These are phyloP conservation scores for Rhododendron vialii DNA, from an alignment of 148 eudicot species.

Conservation along the genomic window DNA sequence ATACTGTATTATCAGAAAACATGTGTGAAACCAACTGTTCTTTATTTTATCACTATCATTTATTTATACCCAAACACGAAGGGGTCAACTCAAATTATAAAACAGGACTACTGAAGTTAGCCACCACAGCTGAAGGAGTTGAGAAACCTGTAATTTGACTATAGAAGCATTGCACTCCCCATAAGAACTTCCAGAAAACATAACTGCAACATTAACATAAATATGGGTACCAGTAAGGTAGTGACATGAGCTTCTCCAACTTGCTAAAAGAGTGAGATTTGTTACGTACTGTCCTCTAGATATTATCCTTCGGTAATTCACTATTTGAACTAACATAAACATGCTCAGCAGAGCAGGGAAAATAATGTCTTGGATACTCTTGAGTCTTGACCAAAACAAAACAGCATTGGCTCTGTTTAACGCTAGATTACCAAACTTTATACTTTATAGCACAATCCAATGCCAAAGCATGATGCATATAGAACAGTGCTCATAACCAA, in stretches of 20 bases:
- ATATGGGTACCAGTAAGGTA: background rate
- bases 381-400: background rate
- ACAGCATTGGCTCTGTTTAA: background rate
- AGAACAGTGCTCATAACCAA: background rate
- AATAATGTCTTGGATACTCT: background rate
- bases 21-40: background rate
- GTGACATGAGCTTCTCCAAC: background rate
- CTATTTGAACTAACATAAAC: background rate
- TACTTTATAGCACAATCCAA: background rate
- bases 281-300: background rate
- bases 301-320: background rate
- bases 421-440: background rate
- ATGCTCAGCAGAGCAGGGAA: background rate
- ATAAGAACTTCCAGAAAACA: background rate
- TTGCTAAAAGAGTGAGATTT: background rate
- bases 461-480: background rate
- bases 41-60: background rate
- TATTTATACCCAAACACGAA: background rate
- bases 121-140: background rate
- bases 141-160: background rate
- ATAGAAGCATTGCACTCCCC: background rate
- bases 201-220: background rate
- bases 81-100: background rate
- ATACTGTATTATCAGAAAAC: background rate
- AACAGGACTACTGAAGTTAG: background rate